Evolutionary conservation across 768 basidiomycete species (phyloP), one percentile per base, ranked within the genome.

Genomic region (Leucosporidium scottii): DNA sequence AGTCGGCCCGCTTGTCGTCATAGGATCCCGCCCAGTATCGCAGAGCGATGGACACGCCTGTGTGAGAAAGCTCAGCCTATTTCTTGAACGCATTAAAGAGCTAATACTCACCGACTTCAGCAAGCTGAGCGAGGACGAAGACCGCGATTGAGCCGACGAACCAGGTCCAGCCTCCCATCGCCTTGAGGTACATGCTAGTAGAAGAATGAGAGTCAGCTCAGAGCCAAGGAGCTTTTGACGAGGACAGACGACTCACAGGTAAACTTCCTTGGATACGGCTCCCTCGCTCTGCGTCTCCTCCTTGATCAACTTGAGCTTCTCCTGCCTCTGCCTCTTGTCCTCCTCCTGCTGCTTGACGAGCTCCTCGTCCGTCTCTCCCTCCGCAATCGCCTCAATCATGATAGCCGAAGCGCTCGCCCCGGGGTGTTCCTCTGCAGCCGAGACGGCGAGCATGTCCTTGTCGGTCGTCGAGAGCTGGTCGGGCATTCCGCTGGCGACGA

Each of bases 1-100:
- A 27, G 25, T 59, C 27, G 6, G 50, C 18, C 25, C 44, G 54
- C 28, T 39, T 25, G 57, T 23, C 39, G 58, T 70, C 63, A 54
- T 70, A 75, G n/a, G 70, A 58, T 9, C 59, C 65, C 2, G 69
- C 70, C 74, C 74, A 75, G 53, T 67, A 67, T 15, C 70, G 65
- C 1, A 75, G 56, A 9, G 71, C 65, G 55, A 66, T 36, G 23
- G 54, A 68, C 49, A 69, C 68, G 51, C 57, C 68, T 69, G 48
- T 27, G 23, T 2, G 39, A 0, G 2, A 59, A 49, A 10, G 17
- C 21, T 54, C 51, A 59, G 36, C 8, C 15, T 5, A 54, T 54
- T 15, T 5, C 4, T 17, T 1, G 18, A 18, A 10, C 6, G 13
- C 17, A 3, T 9, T 23, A 20, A 9, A 21, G 18, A 18, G 20